Evolutionary conservation across 768 basidiomycete genomes (phyloP).

Genomic region (Punctularia strigosozonata): DNA sequence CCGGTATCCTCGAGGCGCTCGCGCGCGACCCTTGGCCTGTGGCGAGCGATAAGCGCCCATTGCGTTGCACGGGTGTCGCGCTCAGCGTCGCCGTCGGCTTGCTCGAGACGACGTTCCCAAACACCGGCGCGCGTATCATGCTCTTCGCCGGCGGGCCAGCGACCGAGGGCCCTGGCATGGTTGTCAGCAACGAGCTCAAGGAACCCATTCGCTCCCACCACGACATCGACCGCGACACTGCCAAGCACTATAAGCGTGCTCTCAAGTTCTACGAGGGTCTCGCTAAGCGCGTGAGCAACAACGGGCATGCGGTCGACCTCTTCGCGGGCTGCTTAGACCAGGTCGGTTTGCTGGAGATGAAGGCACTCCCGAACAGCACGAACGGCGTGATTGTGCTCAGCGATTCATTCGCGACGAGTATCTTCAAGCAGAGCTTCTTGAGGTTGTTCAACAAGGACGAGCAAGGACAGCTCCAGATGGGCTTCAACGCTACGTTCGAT

Average conservation of each 20-base stretch:
- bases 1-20: constrained; percentile 81
- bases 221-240: constrained; percentile 94
- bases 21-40: constrained; percentile 96
- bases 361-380: constrained; percentile 86
- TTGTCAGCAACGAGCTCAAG: constrained; percentile 89
- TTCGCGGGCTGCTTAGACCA: constrained; percentile 98
- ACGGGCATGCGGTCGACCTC: constrained; percentile 90
- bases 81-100: constrained; percentile 87
- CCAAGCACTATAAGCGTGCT: constrained; percentile 95
- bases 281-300: constrained; percentile 85
- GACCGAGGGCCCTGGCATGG: constrained; percentile 95
- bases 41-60: constrained; percentile 82
- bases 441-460: constrained; percentile 89
- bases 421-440: constrained; percentile 98
- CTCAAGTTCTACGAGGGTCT: constrained; percentile 97
- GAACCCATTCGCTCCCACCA: constrained; percentile 98
- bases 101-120: constrained; percentile 68
- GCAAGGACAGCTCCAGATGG: constrained; percentile 88
- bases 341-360: constrained; percentile 97
- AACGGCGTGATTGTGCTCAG: constrained; percentile 95
- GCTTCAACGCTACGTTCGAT: constrained; percentile 98
- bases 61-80: constrained; percentile 93
- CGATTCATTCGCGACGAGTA: constrained; percentile 93
- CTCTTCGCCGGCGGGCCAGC: constrained; percentile 91
- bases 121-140: constrained; percentile 95